A percentile compares a stretch with the other conserved stretches of the same genome.
Conservation (phyloP, 2,329 filamentous ascomycete species). For the Lecanicillium sp. region DNA sequence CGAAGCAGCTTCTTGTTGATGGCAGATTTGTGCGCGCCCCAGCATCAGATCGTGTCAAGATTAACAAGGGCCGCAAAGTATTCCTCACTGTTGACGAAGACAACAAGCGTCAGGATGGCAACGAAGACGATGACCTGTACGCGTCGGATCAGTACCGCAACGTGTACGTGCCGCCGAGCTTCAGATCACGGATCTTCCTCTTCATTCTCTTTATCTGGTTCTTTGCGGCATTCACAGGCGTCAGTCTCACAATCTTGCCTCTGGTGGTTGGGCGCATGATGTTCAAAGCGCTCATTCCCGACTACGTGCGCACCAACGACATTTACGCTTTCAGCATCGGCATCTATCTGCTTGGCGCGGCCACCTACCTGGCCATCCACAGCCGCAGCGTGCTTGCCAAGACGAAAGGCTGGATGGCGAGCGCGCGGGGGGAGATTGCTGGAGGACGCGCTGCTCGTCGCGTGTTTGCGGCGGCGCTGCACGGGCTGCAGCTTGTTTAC, state of each 20-base stretch:
- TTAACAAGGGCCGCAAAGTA: conserved; percentile 75
- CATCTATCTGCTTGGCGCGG: conserved; percentile 69
- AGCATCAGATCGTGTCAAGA: conserved; percentile 89
- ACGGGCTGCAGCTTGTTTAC: conserved; percentile 55
- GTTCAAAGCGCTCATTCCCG: conserved; percentile 66
- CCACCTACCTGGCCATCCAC: conserved; percentile 57
- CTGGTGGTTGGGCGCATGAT: conserved; percentile 77
- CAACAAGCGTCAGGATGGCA: conserved; percentile 57
- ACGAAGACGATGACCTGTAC: conserved; percentile 43
- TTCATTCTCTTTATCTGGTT: conserved; percentile 91
- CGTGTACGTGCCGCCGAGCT: conserved; percentile 80
- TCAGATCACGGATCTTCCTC: conserved; percentile 69
- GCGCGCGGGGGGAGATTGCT: conserved; percentile 19
- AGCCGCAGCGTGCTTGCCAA: conserved; percentile 32
- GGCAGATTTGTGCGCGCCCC: conserved; percentile 88
- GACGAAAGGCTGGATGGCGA: conserved; percentile 25
- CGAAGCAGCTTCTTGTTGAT: conserved; percentile 55
- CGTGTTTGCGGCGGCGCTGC: conserved; percentile 24
- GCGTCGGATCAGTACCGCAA: conserved; percentile 58
- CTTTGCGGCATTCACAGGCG: conserved; percentile 82
- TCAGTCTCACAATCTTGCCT: conserved; percentile 79
- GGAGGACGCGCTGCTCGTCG: conserved; percentile 20
- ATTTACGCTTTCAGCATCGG: conserved; percentile 94
- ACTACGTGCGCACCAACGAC: conserved; percentile 75
- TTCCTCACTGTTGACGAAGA: conserved; percentile 69